These are phyloP conservation scores for Neurospora sp. DNA, from an alignment of 2,329 filamentous ascomycete species.

Conservation along the genomic window DNA sequence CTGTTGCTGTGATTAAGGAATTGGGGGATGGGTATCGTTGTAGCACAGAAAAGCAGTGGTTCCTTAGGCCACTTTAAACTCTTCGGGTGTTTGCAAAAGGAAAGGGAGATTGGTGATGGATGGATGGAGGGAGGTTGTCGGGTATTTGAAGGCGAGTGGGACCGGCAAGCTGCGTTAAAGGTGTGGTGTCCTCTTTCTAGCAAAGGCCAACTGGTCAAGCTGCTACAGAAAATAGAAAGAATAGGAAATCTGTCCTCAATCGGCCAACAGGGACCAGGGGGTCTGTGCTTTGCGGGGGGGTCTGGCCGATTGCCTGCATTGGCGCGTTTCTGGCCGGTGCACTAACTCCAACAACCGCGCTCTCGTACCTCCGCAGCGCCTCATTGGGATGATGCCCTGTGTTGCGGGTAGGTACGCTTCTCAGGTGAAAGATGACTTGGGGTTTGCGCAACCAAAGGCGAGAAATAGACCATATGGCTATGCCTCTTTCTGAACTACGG, in stretches of 20 bases:
- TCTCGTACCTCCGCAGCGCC: background rate
- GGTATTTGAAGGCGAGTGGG: background rate
- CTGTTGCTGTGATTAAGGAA: background rate
- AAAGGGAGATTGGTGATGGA: slow-evolving; percentile 1
- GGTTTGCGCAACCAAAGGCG: background rate
- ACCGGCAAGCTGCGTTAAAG: background rate
- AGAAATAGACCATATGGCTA: background rate
- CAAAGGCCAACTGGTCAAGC: background rate
- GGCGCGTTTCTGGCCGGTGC: background rate
- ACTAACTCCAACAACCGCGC: background rate
- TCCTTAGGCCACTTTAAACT: background rate
- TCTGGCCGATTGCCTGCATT: background rate
- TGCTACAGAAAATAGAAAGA: slow-evolving; percentile 4
- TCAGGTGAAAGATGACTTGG: no score
- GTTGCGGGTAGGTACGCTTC: background rate
- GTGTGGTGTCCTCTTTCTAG: background rate
- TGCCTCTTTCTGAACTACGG: background rate
- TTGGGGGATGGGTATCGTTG: background rate
- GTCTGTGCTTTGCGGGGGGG: background rate
- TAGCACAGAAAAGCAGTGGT: background rate
- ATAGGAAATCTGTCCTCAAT: slow-evolving; percentile 20
- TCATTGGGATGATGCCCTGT: background rate
- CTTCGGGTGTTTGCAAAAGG: slow-evolving; percentile 8
- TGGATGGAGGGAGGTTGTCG: background rate
- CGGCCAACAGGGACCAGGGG: slow-evolving; percentile 1